These are phyloP conservation scores for Ophiocordyceps robertsii DNA, from an alignment of 2,329 filamentous ascomycete genomes.

Conservation along the genomic window DNA sequence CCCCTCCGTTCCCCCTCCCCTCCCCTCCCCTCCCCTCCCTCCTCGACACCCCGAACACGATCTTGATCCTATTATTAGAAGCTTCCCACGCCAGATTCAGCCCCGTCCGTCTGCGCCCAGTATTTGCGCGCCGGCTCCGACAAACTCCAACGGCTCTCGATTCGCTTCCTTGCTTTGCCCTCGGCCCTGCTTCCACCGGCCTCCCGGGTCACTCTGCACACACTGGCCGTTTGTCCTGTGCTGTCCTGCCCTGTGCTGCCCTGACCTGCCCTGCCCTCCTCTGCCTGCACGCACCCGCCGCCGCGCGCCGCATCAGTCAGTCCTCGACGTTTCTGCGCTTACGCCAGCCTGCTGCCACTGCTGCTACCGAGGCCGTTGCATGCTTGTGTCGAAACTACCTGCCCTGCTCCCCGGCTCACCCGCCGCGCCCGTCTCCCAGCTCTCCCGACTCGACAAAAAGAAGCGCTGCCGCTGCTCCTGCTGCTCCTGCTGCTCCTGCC, in stretches of 20 bases:
- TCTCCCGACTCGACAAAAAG: not conserved
- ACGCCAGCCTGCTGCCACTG: not conserved
- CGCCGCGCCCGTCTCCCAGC: slow-evolving; percentile 4
- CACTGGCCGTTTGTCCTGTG: not conserved
- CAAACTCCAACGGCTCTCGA: slow-evolving; percentile 3
- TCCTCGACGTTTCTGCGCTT: not conserved
- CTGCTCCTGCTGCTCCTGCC: not conserved
- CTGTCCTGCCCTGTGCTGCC: too few relatives aligned
- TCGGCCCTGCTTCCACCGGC: not conserved
- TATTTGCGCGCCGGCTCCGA: slow-evolving; percentile 10
- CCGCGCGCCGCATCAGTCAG: not conserved
- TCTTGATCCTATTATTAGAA: slow-evolving; percentile 37
- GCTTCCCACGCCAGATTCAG: slow-evolving; percentile 35
- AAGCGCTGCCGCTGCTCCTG: not conserved
- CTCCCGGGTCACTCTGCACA: not conserved
- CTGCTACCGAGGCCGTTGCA: not conserved
- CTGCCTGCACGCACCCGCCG: not conserved
- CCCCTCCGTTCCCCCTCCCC: slow-evolving; percentile 9
- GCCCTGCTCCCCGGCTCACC: not conserved
- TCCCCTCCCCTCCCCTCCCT: slow-evolving; percentile 7
- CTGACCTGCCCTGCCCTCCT: not conserved
- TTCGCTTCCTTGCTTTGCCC: not conserved
- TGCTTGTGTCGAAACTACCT: not conserved
- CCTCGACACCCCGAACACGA: slow-evolving; percentile 22
- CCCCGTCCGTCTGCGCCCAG: slow-evolving; percentile 23